Evolutionary conservation across 306 rosid genomes (phyloP), one percentile per base, ranked within the genome.

Genomic region (Quercus aquifolioides): DNA sequence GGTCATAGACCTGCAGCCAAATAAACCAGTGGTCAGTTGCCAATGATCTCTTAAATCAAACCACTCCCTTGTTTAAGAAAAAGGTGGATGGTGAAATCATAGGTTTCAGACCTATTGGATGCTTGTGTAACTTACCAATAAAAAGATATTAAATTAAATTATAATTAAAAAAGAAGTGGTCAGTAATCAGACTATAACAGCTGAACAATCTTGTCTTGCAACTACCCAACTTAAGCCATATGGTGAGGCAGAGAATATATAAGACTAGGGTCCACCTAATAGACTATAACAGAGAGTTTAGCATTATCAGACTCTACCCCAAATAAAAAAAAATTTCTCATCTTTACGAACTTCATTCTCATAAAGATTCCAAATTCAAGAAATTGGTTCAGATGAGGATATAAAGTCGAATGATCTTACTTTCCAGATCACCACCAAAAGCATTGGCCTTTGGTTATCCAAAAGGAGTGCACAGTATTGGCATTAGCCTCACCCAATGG

Each of bases 1-100:
- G 84, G 78, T 59, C 17, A 68, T 28, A 70, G 92, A 89, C 87
- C 98, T 90, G 85, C 65, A 75, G 60, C 55, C 74, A 80, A 68
- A 23, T 55, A 33, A 74, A 81, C 51, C 11, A 74, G 81, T 41
- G 19, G 51, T 46, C 73, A 83, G 58, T 72, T 38, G 21, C 63
- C 60, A 73, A 38, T 28, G 70, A 73, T 41, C 12, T 57, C 71
- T 49, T 18, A 31, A 65, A 19, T 18, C 51, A 65, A 65, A 65
- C 8, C 14, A 19, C 25, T 11, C 19, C 31, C 38, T 65, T 9
- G 26, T 9, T 20, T 17, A 30, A 30, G 23, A 31, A 33, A 5
- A 3, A 31, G 49, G 46, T 17, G 49, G 49, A 65, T 20, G 49
- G 23, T 65, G 23, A 18, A 65, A 18, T 63, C 69, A 0, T 3